Base-by-base conservation (phyloP, 2,329 filamentous ascomycete genomes). In the Helminthosporium solani region DNA sequence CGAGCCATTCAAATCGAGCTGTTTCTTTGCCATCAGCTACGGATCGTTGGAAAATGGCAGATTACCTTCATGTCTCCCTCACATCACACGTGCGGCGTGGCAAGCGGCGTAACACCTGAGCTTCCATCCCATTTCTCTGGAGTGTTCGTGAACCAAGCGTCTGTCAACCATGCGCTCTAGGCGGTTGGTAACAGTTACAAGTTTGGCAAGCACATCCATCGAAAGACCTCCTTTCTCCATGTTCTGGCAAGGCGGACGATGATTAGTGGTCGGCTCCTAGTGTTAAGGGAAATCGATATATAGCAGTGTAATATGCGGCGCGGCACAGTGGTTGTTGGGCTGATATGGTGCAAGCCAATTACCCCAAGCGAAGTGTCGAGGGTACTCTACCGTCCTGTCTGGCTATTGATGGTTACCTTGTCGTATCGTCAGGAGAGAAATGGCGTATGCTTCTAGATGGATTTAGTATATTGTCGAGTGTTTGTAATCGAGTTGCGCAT, bases 311-410 rank as follows among this genome's bases (percentile, higher is more conserved):
- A 42, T 39, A 2, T 28, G 20, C 14, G 1, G 14, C 34, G 40
- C 34, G 40, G 34, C 44, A 39, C 44, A 39, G 27, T 35, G 25
- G 23, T 30, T 27, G 39, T 39, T 27, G 30, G 35, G 20, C 27
- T 20, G 20, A 27, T 27, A 28, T 16, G 12, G 41, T 28, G 9
- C 12, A 20, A 25, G 20, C 14, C n/a, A n/a, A n/a, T n/a, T 14
- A n/a, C 28, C 14, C 9, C 28, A 31, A 14, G 12, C 28, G 28
- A 31, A n/a, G 28, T 31, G 28, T 8, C 28, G 28, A 31, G 28
- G 12, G 14, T 14, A 12, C 14, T 4, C 4, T 31, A 31, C 28
- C 23, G 6, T 25, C 9, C 23, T 6, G 23, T 9, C 23, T 25
- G 23, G 23, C 9, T n/a, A n/a, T n/a, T n/a, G n/a, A n/a, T 25